Conservation (phyloP, 2,329 filamentous ascomycete genomes). For the Arachnopeziza araneosa region DNA sequence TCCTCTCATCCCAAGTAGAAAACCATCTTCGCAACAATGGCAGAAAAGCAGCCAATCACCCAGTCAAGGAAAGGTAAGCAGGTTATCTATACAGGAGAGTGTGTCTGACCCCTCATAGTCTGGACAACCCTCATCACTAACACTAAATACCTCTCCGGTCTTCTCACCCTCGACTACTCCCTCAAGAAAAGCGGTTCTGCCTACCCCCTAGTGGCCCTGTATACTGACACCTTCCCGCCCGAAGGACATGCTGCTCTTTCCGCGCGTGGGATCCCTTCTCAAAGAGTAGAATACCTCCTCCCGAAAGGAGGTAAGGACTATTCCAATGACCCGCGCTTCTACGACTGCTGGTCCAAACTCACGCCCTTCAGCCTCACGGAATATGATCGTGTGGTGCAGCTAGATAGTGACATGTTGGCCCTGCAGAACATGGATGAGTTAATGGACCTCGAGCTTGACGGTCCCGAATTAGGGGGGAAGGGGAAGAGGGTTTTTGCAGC, state of each 20-base stretch:
- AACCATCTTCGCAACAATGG: not conserved
- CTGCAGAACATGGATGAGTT: slow-evolving; percentile 85
- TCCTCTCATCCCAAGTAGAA: not conserved
- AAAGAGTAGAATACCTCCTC: slow-evolving; percentile 67
- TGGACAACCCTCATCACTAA: slow-evolving; percentile 90
- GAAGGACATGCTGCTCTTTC: slow-evolving; percentile 65
- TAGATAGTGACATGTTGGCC: slow-evolving; percentile 86
- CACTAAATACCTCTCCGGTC: slow-evolving; percentile 71
- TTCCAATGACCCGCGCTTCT: slow-evolving; percentile 74
- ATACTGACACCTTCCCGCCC: slow-evolving; percentile 69
- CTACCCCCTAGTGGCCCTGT: slow-evolving; percentile 78
- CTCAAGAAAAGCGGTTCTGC: slow-evolving; percentile 58
- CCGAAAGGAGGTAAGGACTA: slow-evolving; percentile 63
- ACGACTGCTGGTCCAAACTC: slow-evolving; percentile 87
- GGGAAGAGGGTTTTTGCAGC: slow-evolving; percentile 70
- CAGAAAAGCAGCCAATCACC: not conserved
- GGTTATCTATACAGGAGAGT: not conserved
- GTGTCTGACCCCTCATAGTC: slow-evolving; percentile 45
- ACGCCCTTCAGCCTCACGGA: slow-evolving; percentile 70
- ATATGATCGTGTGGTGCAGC: slow-evolving; percentile 73
- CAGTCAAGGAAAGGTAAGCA: not conserved
- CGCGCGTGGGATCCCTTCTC: slow-evolving; percentile 61
- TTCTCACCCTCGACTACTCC: slow-evolving; percentile 75
- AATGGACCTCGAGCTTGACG: slow-evolving; percentile 74
- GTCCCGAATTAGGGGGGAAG: slow-evolving; percentile 41